Percentiles rank a stretch among this genome's conserved stretches.
These are phyloP conservation scores for Chrysanthemum lavandulifolium DNA, from an alignment of 129 eudicot species.

Conservation along the genomic window DNA sequence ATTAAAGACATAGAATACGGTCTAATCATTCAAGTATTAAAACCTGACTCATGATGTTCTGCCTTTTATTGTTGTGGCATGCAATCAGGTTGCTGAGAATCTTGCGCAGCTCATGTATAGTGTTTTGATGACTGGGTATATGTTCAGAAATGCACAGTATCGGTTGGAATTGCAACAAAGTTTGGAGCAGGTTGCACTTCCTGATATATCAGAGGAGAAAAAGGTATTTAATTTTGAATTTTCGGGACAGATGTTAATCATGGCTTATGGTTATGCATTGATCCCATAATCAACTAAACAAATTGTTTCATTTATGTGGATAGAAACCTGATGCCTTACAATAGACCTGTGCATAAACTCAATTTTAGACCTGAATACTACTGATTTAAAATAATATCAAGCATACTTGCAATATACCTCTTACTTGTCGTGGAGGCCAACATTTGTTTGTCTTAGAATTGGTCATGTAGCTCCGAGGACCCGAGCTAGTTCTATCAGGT, in stretches of 20 bases:
- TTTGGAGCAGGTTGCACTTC: conserved; percentile 97
- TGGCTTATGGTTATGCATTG: too few species aligned
- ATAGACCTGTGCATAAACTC: too few species aligned
- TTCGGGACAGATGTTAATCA: background rate
- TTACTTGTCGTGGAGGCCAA: too few species aligned
- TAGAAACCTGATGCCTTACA: too few species aligned
- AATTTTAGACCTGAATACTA: too few species aligned
- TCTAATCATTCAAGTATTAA: background rate
- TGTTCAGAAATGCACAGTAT: conserved; percentile 94
- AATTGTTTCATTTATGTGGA: too few species aligned
- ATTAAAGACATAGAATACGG: background rate
- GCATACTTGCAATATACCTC: too few species aligned
- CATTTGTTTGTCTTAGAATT: too few species aligned
- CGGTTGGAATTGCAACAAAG: conserved; percentile 94
- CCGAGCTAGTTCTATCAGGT: too few species aligned
- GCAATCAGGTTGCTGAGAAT: conserved; percentile 93
- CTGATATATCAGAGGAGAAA: conserved; percentile 66
- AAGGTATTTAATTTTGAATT: conserved; percentile 36
- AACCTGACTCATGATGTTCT: background rate
- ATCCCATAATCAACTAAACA: too few species aligned
- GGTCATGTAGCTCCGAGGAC: too few species aligned
- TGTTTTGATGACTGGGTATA: conserved; percentile 97
- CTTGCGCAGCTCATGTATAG: conserved; percentile 99
- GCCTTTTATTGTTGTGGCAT: background rate
- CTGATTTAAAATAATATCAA: too few species aligned